phyloP scores from a whole-genome alignment of 257 asterid species.

The Gentiana macrophylla region DNA sequence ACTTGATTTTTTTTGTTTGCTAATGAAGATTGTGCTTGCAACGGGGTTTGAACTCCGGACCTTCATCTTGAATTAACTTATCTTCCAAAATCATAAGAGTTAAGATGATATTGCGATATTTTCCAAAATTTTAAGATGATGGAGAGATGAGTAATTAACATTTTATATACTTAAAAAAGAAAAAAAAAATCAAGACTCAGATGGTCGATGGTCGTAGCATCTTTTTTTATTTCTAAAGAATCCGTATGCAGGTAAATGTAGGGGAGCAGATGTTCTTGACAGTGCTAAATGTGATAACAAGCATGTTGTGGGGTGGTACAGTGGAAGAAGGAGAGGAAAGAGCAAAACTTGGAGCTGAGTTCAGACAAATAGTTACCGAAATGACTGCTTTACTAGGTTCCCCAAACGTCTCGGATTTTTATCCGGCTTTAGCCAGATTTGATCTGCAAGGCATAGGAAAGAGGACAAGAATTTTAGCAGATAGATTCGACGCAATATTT shows the following conservation, averaged over 20 bases:
- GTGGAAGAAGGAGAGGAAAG: conserved; percentile 42
- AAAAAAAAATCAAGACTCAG: too few species aligned
- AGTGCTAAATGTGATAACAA: conserved; percentile 60
- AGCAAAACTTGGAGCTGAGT: conserved; percentile 46
- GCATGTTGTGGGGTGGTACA: conserved; percentile 78
- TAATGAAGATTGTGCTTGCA: too few species aligned
- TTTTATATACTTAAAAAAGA: too few species aligned
- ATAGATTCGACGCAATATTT: conserved; percentile 46
- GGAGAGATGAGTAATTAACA: too few species aligned
- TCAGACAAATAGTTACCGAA: conserved; percentile 37
- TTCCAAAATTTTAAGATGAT: too few species aligned
- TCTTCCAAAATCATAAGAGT: too few species aligned
- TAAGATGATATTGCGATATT: too few species aligned
- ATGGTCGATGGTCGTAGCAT: too few species aligned
- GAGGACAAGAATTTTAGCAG: conserved; percentile 36
- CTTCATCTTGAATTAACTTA: too few species aligned
- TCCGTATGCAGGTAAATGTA: conserved; percentile 8
- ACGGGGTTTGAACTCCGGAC: too few species aligned
- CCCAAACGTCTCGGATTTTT: conserved; percentile 63
- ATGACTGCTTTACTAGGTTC: conserved; percentile 41
- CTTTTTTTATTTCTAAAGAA: too few species aligned
- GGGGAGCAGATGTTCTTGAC: conserved; percentile 62
- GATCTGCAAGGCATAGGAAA: conserved; percentile 56
- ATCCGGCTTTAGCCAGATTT: conserved; percentile 45
- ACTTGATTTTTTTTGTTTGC: too few species aligned